Conservation (phyloP, 2,329 filamentous ascomycete species). For the Fonsecaea monophora region DNA sequence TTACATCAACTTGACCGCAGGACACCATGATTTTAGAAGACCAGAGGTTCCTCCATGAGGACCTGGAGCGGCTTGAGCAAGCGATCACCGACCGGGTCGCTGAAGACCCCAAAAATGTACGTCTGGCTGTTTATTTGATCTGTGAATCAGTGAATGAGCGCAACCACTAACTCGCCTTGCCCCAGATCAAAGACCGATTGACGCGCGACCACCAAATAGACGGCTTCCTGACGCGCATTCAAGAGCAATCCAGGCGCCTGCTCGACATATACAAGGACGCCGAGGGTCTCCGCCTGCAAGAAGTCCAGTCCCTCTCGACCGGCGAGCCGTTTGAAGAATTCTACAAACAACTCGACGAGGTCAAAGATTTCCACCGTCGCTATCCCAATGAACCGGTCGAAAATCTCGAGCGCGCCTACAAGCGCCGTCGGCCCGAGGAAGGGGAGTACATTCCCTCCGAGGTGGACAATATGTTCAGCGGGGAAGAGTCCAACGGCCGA, state of each 20-base stretch:
- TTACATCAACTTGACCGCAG: not conserved
- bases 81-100: conserved; percentile 86
- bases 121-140: conserved; percentile 44
- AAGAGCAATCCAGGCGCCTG: conserved; percentile 80
- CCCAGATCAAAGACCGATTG: conserved; percentile 82
- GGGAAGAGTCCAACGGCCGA: conserved; percentile 90
- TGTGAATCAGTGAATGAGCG: not conserved
- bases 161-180: conserved; percentile 1
- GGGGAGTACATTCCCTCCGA: conserved; percentile 69
- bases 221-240: conserved; percentile 84
- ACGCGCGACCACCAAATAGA: conserved; percentile 91
- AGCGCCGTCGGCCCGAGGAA: conserved; percentile 70
- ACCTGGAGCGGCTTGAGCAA: conserved; percentile 93
- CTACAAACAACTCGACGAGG: conserved; percentile 79
- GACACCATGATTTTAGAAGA: conserved; percentile 81
- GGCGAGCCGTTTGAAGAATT: conserved; percentile 91
- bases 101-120: conserved; percentile 86
- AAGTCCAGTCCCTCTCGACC: conserved; percentile 81
- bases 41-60: conserved; percentile 91
- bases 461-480: conserved; percentile 91
- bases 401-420: conserved; percentile 92
- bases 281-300: conserved; percentile 72
- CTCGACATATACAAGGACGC: conserved; percentile 84
- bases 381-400: conserved; percentile 96
- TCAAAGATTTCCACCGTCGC: conserved; percentile 85